Percentiles rank a stretch among this genome's conserved stretches.
Evolutionary conservation across 2,329 filamentous ascomycete genomes (phyloP).

Genomic region (Escovopsis sp.): DNA sequence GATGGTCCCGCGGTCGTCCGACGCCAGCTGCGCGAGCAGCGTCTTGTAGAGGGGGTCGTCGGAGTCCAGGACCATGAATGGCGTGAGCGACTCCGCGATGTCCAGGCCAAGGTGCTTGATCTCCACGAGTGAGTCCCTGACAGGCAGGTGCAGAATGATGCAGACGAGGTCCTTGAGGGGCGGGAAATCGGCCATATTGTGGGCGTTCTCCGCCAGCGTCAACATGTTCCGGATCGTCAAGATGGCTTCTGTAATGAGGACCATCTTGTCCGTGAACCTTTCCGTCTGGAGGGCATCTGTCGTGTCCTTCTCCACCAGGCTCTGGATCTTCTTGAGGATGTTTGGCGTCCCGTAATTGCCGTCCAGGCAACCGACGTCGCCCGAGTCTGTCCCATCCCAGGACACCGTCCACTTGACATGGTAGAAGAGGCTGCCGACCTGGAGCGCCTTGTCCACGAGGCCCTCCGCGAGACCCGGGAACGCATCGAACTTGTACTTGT

Average conservation of each 20-base stretch:
- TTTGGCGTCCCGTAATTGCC: constrained; percentile 34
- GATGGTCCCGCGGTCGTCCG: constrained; percentile 66
- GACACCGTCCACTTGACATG: constrained; percentile 67
- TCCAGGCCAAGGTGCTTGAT: constrained; percentile 84
- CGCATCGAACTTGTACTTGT: constrained; percentile 89
- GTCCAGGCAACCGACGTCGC: constrained; percentile 29
- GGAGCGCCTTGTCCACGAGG: constrained; percentile 68
- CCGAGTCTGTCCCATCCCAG: constrained; percentile 44
- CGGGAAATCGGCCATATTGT: constrained; percentile 60
- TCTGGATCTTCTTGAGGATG: constrained; percentile 51
- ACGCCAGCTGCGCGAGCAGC: constrained; percentile 48
- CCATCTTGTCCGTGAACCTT: constrained; percentile 53
- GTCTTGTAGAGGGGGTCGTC: constrained; percentile 68
- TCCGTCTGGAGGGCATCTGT: constrained; percentile 58
- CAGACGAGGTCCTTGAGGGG: constrained; percentile 69
- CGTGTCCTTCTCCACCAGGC: constrained; percentile 42
- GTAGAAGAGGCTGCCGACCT: constrained; percentile 66
- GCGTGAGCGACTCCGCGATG: constrained; percentile 79
- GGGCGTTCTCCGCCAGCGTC: constrained; percentile 78
- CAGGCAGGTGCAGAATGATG: constrained; percentile 65
- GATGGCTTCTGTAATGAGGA: constrained; percentile 70
- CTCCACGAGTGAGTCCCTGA: constrained; percentile 58
- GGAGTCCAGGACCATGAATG: constrained; percentile 56
- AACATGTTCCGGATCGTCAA: constrained; percentile 91
- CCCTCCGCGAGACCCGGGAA: constrained; percentile 82